Evolutionary conservation across 2,329 filamentous ascomycete genomes (phyloP).

Genomic region (Colletotrichum siamense): DNA sequence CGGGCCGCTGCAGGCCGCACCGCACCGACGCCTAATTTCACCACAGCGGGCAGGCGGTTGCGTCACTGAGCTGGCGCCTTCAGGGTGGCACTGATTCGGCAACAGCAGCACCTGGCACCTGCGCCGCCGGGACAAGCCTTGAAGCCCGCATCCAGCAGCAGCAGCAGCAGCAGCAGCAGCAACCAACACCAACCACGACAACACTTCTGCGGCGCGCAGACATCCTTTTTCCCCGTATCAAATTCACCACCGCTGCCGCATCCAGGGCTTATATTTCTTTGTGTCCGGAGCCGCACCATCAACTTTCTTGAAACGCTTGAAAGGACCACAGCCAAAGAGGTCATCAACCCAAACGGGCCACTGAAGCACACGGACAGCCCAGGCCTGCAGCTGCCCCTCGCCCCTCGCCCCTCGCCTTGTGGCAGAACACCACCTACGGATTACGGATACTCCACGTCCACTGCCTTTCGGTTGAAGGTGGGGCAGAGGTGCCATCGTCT

Average conservation of each 20-base stretch:
- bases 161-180: not conserved
- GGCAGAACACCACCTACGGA: not conserved
- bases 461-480: slow-evolving; percentile 13
- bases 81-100: not conserved
- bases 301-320: not conserved
- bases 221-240: not conserved
- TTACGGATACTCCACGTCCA: not conserved
- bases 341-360: not conserved
- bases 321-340: not conserved
- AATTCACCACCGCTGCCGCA: not conserved
- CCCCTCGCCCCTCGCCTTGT: not conserved
- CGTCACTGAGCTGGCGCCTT: slow-evolving; percentile 25
- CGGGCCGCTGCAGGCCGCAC: not conserved
- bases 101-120: not conserved
- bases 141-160: not conserved
- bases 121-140: not conserved
- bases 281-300: not conserved
- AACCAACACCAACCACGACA: not conserved
- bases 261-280: not conserved
- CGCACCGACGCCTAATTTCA: not conserved
- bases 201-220: not conserved
- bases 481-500: slow-evolving; percentile 16
- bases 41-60: slow-evolving; percentile 2
- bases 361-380: not conserved
- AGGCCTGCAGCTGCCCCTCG: slow-evolving; percentile 6